Percentiles rank a stretch among this genome's conserved stretches.
These are phyloP conservation scores for Pythium dissotocum DNA, from an alignment of 352 stramenopile species.

Conservation along the genomic window DNA sequence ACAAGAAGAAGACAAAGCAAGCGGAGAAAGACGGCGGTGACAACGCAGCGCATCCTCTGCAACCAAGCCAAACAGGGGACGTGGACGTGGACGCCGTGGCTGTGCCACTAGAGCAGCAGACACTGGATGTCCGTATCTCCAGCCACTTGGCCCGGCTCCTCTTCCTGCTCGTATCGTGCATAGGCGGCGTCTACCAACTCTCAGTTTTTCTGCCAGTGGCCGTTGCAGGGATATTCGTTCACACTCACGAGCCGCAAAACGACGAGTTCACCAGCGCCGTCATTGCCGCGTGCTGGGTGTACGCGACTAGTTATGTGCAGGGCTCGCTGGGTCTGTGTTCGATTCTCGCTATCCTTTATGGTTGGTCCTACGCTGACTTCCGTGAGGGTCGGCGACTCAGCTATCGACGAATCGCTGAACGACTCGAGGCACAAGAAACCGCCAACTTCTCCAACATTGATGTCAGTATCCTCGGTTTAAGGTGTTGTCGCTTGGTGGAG, in stretches of 20 bases:
- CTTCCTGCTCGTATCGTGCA: conserved; percentile 36
- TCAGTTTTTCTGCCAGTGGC: conserved; percentile 70
- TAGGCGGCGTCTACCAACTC: conserved; percentile 33
- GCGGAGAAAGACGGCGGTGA: not conserved
- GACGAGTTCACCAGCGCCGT: conserved; percentile 37
- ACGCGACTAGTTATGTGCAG: conserved; percentile 38
- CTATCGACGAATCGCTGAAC: conserved; percentile 27
- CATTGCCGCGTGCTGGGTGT: conserved; percentile 37
- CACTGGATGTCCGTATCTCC: conserved; percentile 20
- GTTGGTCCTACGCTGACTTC: conserved; percentile 62
- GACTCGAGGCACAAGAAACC: conserved; percentile 30
- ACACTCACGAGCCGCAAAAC: conserved; percentile 32
- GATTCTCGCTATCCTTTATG: conserved; percentile 41
- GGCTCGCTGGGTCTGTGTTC: conserved; percentile 44
- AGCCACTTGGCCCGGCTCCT: conserved; percentile 24
- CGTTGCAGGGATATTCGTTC: conserved; percentile 39
- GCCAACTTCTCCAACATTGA: conserved; percentile 36
- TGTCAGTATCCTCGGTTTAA: conserved; percentile 12
- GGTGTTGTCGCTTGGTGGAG: not conserved
- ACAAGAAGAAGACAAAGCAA: not conserved
- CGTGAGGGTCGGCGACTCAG: conserved; percentile 35
- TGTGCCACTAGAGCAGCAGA: not conserved
- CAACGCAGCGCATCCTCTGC: not conserved
- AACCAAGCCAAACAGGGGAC: not conserved
- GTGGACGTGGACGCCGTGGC: not conserved